phyloP scores from a whole-genome alignment of 192 early-diverging fungal species.

The Linnemannia elongata region DNA sequence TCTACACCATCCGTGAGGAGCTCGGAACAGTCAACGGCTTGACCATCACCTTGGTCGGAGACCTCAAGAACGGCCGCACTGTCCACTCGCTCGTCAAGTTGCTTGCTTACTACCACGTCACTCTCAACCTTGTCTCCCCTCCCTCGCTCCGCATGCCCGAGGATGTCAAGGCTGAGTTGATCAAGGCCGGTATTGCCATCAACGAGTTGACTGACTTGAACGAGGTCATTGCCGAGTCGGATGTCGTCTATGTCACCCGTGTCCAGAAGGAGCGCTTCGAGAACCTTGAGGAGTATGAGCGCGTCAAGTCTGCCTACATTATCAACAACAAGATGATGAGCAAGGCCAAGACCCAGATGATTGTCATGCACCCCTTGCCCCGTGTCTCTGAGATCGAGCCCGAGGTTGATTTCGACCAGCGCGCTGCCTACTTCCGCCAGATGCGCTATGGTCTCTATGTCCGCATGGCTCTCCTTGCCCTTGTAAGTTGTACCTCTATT shows the following conservation, averaged over 20 bases:
- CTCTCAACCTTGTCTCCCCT: constrained; percentile 93
- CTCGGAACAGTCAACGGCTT: constrained; percentile 96
- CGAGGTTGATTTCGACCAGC: constrained; percentile 98
- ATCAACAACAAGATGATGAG: constrained; percentile 90
- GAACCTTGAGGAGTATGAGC: constrained; percentile 82
- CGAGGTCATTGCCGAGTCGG: constrained; percentile 86
- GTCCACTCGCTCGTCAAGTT: constrained; percentile 96
- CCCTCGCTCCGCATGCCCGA: constrained; percentile 86
- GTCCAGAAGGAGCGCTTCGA: constrained; percentile 97
- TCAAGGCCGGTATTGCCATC: constrained; percentile 58
- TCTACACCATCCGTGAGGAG: constrained; percentile 80
- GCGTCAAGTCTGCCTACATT: constrained; percentile 80
- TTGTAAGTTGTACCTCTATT: constrained; percentile 63
- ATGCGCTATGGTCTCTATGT: constrained; percentile 99
- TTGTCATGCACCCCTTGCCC: constrained; percentile 98
- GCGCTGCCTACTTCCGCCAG: constrained; percentile 98
- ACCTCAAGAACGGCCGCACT: constrained; percentile 97
- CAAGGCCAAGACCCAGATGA: constrained; percentile 95
- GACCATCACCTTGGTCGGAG: constrained; percentile 95
- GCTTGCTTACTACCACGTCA: constrained; percentile 92
- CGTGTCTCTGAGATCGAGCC: constrained; percentile 95
- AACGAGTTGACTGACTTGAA: constrained; percentile 80
- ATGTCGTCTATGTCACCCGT: constrained; percentile 97
- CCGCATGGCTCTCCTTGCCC: constrained; percentile 95
- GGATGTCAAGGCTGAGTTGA: constrained; percentile 80